A percentile compares a stretch with the other conserved stretches of the same genome.
Conservation (phyloP, 2,329 filamentous ascomycete genomes). For the Pseudocercospora pini-densiflorae region DNA sequence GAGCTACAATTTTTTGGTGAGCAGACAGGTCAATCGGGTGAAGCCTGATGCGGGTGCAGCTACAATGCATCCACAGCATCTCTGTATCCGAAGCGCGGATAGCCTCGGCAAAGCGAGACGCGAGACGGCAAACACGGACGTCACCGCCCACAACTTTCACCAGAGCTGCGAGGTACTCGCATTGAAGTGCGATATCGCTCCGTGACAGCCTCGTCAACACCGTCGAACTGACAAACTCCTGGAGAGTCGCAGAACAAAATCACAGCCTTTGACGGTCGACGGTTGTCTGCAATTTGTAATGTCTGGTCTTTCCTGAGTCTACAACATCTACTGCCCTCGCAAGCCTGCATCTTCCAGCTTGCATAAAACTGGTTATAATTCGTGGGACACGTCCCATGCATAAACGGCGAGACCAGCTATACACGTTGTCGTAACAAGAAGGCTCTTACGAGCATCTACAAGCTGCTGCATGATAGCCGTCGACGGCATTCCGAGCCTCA, state of each 20-base stretch:
- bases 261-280: slow-evolving; percentile 1
- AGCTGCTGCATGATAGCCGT: not conserved
- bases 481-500: not conserved
- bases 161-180: not conserved
- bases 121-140: not conserved
- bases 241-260: not conserved
- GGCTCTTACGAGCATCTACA: not conserved
- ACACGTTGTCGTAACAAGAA: not conserved
- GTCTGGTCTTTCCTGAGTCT: not conserved
- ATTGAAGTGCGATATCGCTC: slow-evolving; percentile 16
- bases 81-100: not conserved
- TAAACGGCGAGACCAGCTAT: not conserved
- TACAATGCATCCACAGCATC: not conserved
- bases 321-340: too few species aligned
- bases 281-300: not conserved
- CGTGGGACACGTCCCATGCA: too few species aligned
- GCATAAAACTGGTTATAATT: not conserved
- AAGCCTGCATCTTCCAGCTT: not conserved
- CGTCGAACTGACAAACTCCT: not conserved
- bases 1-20: slow-evolving; percentile 3
- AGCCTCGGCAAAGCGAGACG: slow-evolving; percentile 2
- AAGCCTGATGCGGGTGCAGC: not conserved
- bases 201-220: not conserved
- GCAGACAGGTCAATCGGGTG: not conserved
- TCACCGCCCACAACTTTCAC: not conserved